Percentiles rank a stretch among this genome's conserved stretches.
Conservation (phyloP, 2,329 filamentous ascomycete genomes). For the Aspergillus jensenii region DNA sequence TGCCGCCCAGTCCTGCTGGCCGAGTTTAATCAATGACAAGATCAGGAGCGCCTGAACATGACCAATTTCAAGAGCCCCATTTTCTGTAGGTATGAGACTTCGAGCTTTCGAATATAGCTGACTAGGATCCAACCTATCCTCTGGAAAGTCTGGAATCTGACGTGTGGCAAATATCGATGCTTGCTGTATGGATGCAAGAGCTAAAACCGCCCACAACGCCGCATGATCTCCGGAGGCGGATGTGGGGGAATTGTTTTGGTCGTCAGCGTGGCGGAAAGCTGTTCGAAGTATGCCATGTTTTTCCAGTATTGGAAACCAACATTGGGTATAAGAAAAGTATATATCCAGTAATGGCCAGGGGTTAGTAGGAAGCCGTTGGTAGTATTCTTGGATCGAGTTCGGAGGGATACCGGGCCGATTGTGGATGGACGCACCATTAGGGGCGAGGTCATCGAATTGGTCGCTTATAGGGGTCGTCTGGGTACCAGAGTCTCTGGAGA, state of each 20-base stretch:
- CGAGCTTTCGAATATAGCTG: conserved; percentile 47
- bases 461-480: conserved; percentile 21
- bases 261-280: conserved; percentile 33
- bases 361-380: conserved; percentile 54
- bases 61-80: conserved; percentile 47
- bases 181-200: conserved; percentile 59
- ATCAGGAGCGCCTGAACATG: conserved; percentile 60
- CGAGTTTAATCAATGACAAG: conserved; percentile 64
- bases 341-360: conserved; percentile 62
- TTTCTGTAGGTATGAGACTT: conserved; percentile 50
- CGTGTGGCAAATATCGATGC: conserved; percentile 29
- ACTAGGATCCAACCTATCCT: conserved; percentile 18
- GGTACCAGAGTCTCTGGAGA: conserved; percentile 26
- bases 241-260: conserved; percentile 25
- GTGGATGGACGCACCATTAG: background rate
- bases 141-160: conserved; percentile 15
- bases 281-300: conserved; percentile 63
- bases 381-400: background rate
- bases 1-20: conserved; percentile 53
- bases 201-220: conserved; percentile 61
- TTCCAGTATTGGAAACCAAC: conserved; percentile 73
- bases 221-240: conserved; percentile 50
- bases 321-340: conserved; percentile 74
- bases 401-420: background rate
- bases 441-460: background rate